Conservation (phyloP, 129 eudicot species). For the Artemisia annua region DNA sequence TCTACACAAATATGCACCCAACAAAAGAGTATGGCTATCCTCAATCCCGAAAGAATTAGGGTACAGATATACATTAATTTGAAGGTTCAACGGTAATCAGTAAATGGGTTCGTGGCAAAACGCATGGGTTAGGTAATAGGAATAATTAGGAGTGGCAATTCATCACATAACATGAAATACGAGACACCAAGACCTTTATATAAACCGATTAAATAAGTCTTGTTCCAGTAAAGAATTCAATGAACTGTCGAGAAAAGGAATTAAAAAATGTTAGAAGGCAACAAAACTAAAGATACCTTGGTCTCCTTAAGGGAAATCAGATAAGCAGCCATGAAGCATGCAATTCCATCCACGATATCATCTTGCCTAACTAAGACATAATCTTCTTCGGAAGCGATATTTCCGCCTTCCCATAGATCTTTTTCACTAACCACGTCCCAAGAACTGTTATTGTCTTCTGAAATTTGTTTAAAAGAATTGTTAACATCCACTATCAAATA, state of each 20-base stretch:
- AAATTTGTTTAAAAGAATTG: conserved; percentile 18
- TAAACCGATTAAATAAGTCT: too few relatives aligned
- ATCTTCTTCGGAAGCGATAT: conserved; percentile 59
- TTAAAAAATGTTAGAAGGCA: background rate
- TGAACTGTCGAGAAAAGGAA: background rate
- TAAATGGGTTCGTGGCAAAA: too few relatives aligned
- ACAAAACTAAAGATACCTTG: conserved; percentile 49
- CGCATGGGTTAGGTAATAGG: too few relatives aligned
- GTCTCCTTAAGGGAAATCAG: conserved; percentile 83
- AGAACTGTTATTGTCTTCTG: conserved; percentile 89
- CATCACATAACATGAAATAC: too few relatives aligned
- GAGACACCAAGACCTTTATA: too few relatives aligned
- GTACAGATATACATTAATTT: too few relatives aligned
- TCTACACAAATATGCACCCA: too few relatives aligned
- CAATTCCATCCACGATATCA: conserved; percentile 96
- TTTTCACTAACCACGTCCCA: conserved; percentile 94
- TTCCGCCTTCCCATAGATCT: conserved; percentile 86
- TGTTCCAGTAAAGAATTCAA: background rate
- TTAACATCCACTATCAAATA: conserved; percentile 22
- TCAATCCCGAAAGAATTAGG: too few relatives aligned
- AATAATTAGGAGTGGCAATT: too few relatives aligned
- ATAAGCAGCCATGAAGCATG: conserved; percentile 96
- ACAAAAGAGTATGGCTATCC: too few relatives aligned
- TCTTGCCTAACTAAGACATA: conserved; percentile 91
- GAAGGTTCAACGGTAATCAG: too few relatives aligned